A percentile compares a stretch with the other conserved stretches of the same genome.
Evolutionary conservation across 805 yeast genomes (phyloP).

Genomic region (Metschnikowia lochheadii): DNA sequence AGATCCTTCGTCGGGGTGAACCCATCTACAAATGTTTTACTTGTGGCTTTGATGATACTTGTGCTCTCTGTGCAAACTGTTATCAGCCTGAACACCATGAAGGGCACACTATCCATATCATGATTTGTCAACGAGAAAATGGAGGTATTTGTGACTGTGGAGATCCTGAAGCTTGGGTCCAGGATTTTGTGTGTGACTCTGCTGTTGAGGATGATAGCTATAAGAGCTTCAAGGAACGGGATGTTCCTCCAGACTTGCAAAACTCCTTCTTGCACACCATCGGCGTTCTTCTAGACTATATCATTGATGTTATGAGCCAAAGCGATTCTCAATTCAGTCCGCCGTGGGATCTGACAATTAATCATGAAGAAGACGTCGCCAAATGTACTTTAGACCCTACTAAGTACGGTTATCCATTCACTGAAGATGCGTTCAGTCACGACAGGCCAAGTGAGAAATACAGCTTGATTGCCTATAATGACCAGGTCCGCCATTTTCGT

Average conservation of each 20-base stretch:
- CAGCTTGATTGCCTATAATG: conserved; percentile 67
- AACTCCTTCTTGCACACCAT: conserved; percentile 39
- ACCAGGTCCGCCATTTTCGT: conserved; percentile 67
- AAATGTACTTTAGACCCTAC: conserved; percentile 33
- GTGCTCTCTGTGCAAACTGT: conserved; percentile 78
- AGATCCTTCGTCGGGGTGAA: conserved; percentile 71
- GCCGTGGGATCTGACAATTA: conserved; percentile 23
- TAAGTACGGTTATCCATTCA: conserved; percentile 40
- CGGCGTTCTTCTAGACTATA: conserved; percentile 50
- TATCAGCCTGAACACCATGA: conserved; percentile 63
- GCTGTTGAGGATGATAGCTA: conserved; percentile 19
- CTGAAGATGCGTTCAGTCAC: conserved; percentile 27
- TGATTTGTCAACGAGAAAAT: conserved; percentile 60
- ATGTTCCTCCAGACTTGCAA: conserved; percentile 43
- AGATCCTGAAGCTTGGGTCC: conserved; percentile 78
- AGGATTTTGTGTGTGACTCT: conserved; percentile 45
- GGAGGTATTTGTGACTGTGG: conserved; percentile 91
- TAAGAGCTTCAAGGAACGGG: conserved; percentile 2
- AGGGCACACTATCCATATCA: conserved; percentile 67
- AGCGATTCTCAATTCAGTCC: conserved; percentile 39
- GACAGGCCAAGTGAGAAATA: conserved; percentile 45
- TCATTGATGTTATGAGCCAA: conserved; percentile 56
- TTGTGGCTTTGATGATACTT: conserved; percentile 76
- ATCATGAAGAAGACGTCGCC: conserved; percentile 27
- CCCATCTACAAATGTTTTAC: conserved; percentile 75